Evolutionary conservation across 2,329 filamentous ascomycete genomes (phyloP), one percentile per base, ranked within the genome.

Genomic region (Cercospora sp.): DNA sequence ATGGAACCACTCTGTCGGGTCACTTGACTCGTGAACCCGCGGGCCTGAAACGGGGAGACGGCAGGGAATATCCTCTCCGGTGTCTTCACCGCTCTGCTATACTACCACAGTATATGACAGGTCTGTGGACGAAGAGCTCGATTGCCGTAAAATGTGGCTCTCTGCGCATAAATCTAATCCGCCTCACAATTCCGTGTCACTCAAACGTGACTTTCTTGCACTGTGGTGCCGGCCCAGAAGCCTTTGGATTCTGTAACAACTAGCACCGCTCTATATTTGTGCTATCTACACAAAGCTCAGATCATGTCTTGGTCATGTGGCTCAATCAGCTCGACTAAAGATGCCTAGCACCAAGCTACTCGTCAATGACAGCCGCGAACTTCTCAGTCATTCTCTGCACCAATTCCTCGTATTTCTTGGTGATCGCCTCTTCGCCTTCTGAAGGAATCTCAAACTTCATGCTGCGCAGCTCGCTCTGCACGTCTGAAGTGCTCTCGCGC

Each of bases 391-490:
- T 94, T 76, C 89, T 86, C 83, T 96, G 92, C 75, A 95, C 87
- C 75, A 98, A 89, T 75, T 89, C 89, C 86, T 98, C 95, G 81
- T 98, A 99, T 92, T 94, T 97, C 87, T 94, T 94, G 75, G 83
- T 85, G 71, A 99, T 86, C 67, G 81, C 86, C 68, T 95, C 90
- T 83, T 97, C 85, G 67, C 92, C 92, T 0, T 99, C 92, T 62
- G 87, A 87, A 5, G 95, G 95, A 71, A 97, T 79, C 86, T 99
- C 95, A 77, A 99, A 99, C 85, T 99, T 99, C 87, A 99, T 93
- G 80, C 88, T 92, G 78, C 94, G 88, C 76, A 99, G 86, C 78
- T 93, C 86, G 69, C 84, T 87, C 84, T 97, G 94, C 74, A 98
- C 89, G 26, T 97, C 94, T 66, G 87, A 84, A 12, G 95, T 99